Evolutionary conservation across 169 alveolate species (phyloP).

Genomic region (Plasmodium knowlesi): DNA sequence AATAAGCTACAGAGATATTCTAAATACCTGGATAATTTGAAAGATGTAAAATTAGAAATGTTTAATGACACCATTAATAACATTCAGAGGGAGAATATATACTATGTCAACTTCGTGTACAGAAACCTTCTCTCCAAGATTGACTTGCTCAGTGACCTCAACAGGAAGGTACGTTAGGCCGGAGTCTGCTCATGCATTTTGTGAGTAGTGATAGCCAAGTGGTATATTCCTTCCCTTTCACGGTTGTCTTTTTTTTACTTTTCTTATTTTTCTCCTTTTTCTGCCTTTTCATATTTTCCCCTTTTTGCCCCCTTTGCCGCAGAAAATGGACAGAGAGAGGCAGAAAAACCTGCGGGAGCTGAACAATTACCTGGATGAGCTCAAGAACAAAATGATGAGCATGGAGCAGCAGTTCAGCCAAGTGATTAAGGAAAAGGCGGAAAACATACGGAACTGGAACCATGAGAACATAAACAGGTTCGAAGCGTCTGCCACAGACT

Average conservation of each 20-base stretch:
- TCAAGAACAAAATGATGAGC: constrained; percentile 10
- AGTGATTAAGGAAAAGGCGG: constrained; percentile 10
- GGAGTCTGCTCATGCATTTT: neutral
- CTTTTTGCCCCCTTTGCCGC: neutral
- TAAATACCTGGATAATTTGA: constrained; percentile 13
- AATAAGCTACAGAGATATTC: constrained; percentile 23
- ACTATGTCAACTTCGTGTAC: constrained; percentile 34
- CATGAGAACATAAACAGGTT: neutral
- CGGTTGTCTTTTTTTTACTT: neutral
- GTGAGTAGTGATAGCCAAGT: neutral
- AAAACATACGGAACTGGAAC: neutral
- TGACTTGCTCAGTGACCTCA: constrained; percentile 42
- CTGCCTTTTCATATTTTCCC: neutral
- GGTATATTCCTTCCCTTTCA: neutral
- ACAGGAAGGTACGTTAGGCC: constrained; percentile 33
- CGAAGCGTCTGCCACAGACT: constrained; percentile 11
- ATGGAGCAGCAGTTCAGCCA: constrained; percentile 24
- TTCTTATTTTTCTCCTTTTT: neutral
- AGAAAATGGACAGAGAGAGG: constrained; percentile 47
- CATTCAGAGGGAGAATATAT: constrained; percentile 48
- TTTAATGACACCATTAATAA: constrained; percentile 45
- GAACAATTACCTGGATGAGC: constrained; percentile 8
- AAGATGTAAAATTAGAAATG: constrained; percentile 14
- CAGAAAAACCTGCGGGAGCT: constrained; percentile 6
- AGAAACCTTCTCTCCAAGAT: constrained; percentile 42